Percentiles rank a stretch among this genome's conserved stretches.
Evolutionary conservation across 2,329 filamentous ascomycete species (phyloP).

Genomic region (Botrytis fragariae): DNA sequence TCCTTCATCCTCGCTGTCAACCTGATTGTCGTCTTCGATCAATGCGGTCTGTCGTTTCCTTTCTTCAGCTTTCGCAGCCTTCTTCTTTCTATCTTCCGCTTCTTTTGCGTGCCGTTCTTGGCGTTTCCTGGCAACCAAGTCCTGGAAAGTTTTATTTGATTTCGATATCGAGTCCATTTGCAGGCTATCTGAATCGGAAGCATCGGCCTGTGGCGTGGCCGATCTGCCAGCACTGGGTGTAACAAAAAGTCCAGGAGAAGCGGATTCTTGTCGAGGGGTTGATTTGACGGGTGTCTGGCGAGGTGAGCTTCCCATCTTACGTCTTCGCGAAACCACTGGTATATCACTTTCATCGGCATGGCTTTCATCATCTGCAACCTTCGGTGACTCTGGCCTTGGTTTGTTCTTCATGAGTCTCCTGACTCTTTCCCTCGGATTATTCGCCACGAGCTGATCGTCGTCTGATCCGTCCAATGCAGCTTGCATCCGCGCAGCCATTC

Average conservation of each 20-base stretch:
- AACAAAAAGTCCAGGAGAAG: constrained; percentile 44
- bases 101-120: constrained; percentile 68
- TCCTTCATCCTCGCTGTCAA: constrained; percentile 60
- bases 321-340: constrained; percentile 32
- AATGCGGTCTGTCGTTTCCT: constrained; percentile 48
- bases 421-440: constrained; percentile 43
- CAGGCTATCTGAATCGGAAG: constrained; percentile 43
- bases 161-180: constrained; percentile 44
- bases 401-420: constrained; percentile 44
- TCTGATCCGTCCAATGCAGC: constrained; percentile 34
- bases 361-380: constrained; percentile 39
- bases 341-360: constrained; percentile 37
- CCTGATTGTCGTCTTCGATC: constrained; percentile 53
- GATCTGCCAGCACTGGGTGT: constrained; percentile 35
- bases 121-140: constrained; percentile 70
- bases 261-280: constrained; percentile 24
- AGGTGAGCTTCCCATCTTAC: constrained; percentile 29
- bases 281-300: constrained; percentile 28
- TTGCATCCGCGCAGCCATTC: constrained; percentile 63
- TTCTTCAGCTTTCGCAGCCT: constrained; percentile 34
- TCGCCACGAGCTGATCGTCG: constrained; percentile 24
- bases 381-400: constrained; percentile 28
- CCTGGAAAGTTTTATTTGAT: constrained; percentile 62
- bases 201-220: constrained; percentile 35
- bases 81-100: constrained; percentile 52